Evolutionary conservation across 495 filamentous ascomycete genomes (phyloP), one percentile per base, ranked within the genome.

Genomic region (Aspergillus haitiensis): DNA sequence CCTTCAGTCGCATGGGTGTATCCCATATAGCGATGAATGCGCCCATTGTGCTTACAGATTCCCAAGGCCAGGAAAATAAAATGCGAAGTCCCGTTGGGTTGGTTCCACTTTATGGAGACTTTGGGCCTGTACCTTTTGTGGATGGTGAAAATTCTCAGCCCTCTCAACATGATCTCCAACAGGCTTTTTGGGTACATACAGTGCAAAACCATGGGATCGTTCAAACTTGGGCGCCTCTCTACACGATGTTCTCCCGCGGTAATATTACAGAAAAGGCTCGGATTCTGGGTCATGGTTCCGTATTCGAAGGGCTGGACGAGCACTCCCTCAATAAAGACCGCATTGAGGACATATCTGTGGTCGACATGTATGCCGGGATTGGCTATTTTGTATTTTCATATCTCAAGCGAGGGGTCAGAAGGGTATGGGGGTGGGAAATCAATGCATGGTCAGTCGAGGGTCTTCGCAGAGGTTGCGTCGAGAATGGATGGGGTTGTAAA

Each of bases 371-470:
- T 77, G 89, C 89, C 3, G 93, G 93, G 0, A 95, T 97, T 60
- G 93, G 93, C 2, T 97, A 97, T 70, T 97, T 97, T 70, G 82
- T 88, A 13, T 93, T 96, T 62, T 86, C 82, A 36, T 96, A 94
- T 67, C 77, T 86, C 16, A 80, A 77, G 58, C 78, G 88, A n/a
- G 92, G 92, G 0, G 76, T 90, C 56, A 66, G 66, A 46, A 78
- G 82, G 49, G 88, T 96, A 8, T 76, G 93, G 58, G 89, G 91
- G 64, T 97, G 89, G 88, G 93, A 97, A 68, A 71, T 97, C 21
- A 97, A 92, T 73, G 81, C 84, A 5, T 96, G 91, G 91, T 91
- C 88, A 60, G 83, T 92, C 0, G 93, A 96, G 72, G 93, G 91
- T 0, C 67, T 96, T 55, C 72, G 81, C 42, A 78, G 90, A 39